A percentile compares a stretch with the other conserved stretches of the same genome.
Conservation (phyloP, 495 filamentous ascomycete genomes). For the Neurospora terricola region DNA sequence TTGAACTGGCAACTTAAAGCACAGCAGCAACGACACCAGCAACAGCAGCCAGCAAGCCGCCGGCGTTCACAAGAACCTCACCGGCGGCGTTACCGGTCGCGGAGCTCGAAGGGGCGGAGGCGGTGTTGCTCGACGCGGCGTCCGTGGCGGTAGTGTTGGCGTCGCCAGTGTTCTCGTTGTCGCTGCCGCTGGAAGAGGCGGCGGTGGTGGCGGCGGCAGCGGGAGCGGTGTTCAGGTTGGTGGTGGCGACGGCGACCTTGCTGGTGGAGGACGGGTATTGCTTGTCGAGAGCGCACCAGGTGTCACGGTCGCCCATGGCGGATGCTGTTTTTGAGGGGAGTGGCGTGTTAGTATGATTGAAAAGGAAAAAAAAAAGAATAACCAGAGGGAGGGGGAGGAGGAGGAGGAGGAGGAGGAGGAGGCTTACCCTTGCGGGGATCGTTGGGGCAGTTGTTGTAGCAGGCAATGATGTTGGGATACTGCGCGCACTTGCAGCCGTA, state of each 20-base stretch:
- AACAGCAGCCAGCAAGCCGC: conserved; percentile 22
- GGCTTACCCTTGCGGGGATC: conserved; percentile 21
- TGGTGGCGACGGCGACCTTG: conserved; percentile 2
- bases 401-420: too few relatives aligned
- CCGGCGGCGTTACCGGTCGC: conserved; percentile 22
- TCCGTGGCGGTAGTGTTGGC: conserved; percentile 4
- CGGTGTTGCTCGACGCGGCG: conserved; percentile 11
- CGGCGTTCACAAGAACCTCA: conserved; percentile 21
- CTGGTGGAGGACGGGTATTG: conserved; percentile 23
- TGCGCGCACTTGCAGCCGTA: conserved; percentile 32
- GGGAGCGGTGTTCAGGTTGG: not conserved
- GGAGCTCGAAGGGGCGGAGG: conserved; percentile 5
- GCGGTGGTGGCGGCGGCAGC: not conserved
- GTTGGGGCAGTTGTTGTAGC: conserved; percentile 42
- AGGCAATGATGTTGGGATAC: conserved; percentile 29
- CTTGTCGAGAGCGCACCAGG: conserved; percentile 31
- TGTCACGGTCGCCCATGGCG: conserved; percentile 24
- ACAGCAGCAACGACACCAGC: conserved; percentile 25
- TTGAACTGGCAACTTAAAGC: conserved; percentile 14
- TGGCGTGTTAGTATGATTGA: not conserved
- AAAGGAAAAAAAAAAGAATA: not conserved
- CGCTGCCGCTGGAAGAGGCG: conserved; percentile 2
- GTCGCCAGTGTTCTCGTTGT: conserved; percentile 8
- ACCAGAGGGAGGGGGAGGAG: not conserved
- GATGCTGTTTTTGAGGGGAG: not conserved